Base-by-base conservation (phyloP, 306 rosid species). In the Medicago arabica region DNA sequence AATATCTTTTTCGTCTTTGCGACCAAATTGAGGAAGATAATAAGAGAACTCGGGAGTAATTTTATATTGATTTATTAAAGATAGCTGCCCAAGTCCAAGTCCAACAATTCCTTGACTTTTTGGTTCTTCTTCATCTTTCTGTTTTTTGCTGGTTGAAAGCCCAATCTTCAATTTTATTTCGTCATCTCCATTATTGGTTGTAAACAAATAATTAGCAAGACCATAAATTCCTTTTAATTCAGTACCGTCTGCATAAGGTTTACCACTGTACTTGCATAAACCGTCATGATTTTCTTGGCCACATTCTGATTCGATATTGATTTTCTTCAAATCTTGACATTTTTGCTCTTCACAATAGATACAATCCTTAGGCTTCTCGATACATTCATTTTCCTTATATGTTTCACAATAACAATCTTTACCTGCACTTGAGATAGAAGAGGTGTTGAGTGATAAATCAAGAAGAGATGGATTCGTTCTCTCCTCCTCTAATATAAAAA, bases 11-110 rank as follows among this genome's bases (percentile, higher is more conserved):
- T 23, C 39, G 25, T 58, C 9, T 58, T 58, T 5, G 8, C 11
- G 63, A 21, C 10, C 15, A 57, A 57, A 57, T 21, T 19, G 63
- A 21, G 63, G 63, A 10, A 67, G 55, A 67, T 47, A 67, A 23
- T 67, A 67, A 7, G 71, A 66, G 53, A 66, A 66, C 41, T 1
- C 11, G 0, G 0, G 7, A 3, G 23, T 7, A 3, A 55, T 18
- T 18, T 0, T 0, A 55, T 19, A 57, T 10, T 57, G 36, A 9
- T 12, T 58, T 58, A 58, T 58, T 3, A 58, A 58, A 10, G 36
- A 21, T 3, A 3, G 0, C 2, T 21, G 1, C 13, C 72, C 72
- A 3, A 14, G 6, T 67, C 72, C 72, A 67, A 67, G 72, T 13
- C 72, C 72, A 67, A 67, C 57, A 21, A 67, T 1, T 18, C 72